Percentiles rank a stretch among this genome's conserved stretches.
Conservation (phyloP, 768 basidiomycete species). For the Amanita rubescens region DNA sequence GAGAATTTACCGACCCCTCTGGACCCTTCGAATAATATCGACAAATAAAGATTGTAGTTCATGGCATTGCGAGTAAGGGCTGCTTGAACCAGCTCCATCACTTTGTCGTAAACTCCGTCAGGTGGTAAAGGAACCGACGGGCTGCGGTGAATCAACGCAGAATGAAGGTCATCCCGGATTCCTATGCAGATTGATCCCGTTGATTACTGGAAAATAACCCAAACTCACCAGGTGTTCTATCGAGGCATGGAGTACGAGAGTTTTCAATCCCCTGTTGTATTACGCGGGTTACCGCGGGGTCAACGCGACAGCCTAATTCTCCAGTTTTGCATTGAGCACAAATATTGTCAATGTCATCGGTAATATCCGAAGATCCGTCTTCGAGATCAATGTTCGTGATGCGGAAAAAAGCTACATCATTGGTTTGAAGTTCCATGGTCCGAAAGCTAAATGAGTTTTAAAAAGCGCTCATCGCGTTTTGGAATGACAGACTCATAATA, state of each 20-base stretch:
- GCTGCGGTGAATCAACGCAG: not conserved
- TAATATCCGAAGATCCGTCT: constrained; percentile 29
- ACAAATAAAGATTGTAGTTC: constrained; percentile 57
- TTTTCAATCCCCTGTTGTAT: constrained; percentile 76
- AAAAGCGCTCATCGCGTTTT: not conserved
- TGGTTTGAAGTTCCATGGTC: constrained; percentile 18
- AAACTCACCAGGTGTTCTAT: not conserved
- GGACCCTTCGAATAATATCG: constrained; percentile 71
- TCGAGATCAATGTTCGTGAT: constrained; percentile 73
- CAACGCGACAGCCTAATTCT: constrained; percentile 82
- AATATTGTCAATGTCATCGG: constrained; percentile 20
- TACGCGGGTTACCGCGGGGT: constrained; percentile 64
- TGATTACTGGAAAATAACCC: not conserved
- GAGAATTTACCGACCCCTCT: constrained; percentile 81
- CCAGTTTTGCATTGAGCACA: constrained; percentile 52
- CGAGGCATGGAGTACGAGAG: constrained; percentile 38
- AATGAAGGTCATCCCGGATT: not conserved
- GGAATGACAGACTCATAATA: constrained; percentile 16
- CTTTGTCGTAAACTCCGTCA: constrained; percentile 33
- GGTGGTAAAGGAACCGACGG: constrained; percentile 17
- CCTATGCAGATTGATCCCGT: not conserved
- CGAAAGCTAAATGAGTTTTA: constrained; percentile 10
- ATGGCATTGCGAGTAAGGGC: constrained; percentile 48
- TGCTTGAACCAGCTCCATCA: constrained; percentile 55
- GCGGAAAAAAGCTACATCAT: constrained; percentile 65